Evolutionary conservation across 2,329 filamentous ascomycete species (phyloP).

Genomic region (Nothophaeocryptopus gaeumannii): DNA sequence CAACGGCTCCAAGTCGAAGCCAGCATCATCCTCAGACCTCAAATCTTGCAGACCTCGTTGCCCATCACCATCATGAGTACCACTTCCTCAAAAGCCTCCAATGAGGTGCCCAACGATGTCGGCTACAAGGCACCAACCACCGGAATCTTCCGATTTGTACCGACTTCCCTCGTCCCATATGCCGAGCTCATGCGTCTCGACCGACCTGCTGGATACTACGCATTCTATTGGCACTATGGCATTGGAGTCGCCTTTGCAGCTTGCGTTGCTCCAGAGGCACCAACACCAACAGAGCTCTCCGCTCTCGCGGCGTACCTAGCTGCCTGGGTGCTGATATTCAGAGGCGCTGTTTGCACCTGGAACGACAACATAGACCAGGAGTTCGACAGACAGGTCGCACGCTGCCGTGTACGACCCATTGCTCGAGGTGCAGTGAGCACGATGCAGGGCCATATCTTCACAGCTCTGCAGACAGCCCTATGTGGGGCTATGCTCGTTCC

Average conservation of each 20-base stretch:
- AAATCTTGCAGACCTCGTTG: background rate
- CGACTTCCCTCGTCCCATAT: conserved; percentile 8
- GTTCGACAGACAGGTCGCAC: conserved; percentile 10
- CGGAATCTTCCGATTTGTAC: conserved; percentile 11
- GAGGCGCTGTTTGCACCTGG: conserved; percentile 14
- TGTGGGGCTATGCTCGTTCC: conserved; percentile 7
- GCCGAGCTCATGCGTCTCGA: conserved; percentile 15
- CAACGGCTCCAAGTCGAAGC: too few relatives aligned
- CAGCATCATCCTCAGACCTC: too few relatives aligned
- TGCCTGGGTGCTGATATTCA: conserved; percentile 11
- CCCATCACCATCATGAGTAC: too few relatives aligned
- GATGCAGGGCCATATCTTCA: conserved; percentile 11
- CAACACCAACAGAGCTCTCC: conserved; percentile 1
- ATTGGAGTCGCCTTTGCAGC: conserved; percentile 14
- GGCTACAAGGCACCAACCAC: conserved; percentile 6
- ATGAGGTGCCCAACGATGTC: too few relatives aligned
- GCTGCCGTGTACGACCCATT: conserved; percentile 12
- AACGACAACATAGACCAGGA: conserved; percentile 19
- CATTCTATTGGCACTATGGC: conserved; percentile 17
- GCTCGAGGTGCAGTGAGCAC: conserved; percentile 15
- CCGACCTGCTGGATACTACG: conserved; percentile 14
- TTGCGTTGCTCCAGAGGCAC: conserved; percentile 2
- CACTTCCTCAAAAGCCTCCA: too few relatives aligned
- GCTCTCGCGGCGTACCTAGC: conserved; percentile 4
- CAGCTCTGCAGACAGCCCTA: conserved; percentile 4